Percentiles rank a stretch among this genome's conserved stretches.
Evolutionary conservation across 2,329 filamentous ascomycete genomes (phyloP).

Genomic region (Huntiella savannae): DNA sequence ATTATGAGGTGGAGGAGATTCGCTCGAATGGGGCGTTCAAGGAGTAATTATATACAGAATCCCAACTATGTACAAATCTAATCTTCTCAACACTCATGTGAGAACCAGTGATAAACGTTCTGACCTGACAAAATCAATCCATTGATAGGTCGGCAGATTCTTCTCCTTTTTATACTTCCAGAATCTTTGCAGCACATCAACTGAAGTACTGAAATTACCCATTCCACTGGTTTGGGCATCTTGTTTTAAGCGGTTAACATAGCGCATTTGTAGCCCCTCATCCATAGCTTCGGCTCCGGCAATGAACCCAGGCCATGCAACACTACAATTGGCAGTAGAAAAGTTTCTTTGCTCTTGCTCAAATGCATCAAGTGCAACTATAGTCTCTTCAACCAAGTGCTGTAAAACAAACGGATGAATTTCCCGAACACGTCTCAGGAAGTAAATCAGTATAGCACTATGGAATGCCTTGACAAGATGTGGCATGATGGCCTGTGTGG

Average conservation of each 20-base stretch:
- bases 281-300: slow-evolving; percentile 11
- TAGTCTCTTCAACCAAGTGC: slow-evolving; percentile 3
- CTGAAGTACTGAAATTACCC: slow-evolving; percentile 7
- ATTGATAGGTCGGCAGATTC: neutral
- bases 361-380: slow-evolving; percentile 6
- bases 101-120: neutral
- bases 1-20: slow-evolving; percentile 12
- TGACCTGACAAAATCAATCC: slow-evolving; percentile 7
- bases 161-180: slow-evolving; percentile 1
- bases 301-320: slow-evolving; percentile 10
- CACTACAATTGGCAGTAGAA: slow-evolving; percentile 5
- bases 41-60: slow-evolving; percentile 5
- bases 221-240: slow-evolving; percentile 8
- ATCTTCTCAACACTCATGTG: neutral
- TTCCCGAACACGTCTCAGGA: slow-evolving; percentile 22
- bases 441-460: slow-evolving; percentile 25
- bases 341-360: slow-evolving; percentile 7
- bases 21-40: slow-evolving; percentile 11
- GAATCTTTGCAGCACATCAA: neutral
- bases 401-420: slow-evolving; percentile 9
- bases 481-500: slow-evolving; percentile 6
- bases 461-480: slow-evolving; percentile 22
- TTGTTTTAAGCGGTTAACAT: slow-evolving; percentile 1
- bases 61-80: neutral
- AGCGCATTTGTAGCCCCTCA: slow-evolving; percentile 1